These are phyloP conservation scores for Phlebopus sp. DNA, from an alignment of 1,284 basidiomycete species.

Conservation along the genomic window DNA sequence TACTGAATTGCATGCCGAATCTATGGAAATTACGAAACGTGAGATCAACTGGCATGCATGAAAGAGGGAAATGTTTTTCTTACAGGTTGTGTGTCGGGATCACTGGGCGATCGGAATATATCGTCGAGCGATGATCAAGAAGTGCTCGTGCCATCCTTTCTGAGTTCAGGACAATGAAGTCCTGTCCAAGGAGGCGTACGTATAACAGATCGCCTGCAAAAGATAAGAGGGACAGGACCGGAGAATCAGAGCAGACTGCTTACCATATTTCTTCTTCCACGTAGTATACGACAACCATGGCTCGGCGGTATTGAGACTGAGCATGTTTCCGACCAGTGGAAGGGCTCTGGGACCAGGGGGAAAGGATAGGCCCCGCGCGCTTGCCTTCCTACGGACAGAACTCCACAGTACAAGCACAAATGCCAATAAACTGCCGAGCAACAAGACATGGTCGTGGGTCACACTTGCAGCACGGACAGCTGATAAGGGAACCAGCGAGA, in stretches of 20 bases:
- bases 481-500: conserved; percentile 8
- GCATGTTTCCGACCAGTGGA: conserved; percentile 21
- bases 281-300: conserved; percentile 25
- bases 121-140: conserved; percentile 23
- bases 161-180: conserved; percentile 23
- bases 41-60: not conserved
- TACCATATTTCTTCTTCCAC: conserved; percentile 22
- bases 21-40: conserved; percentile 4
- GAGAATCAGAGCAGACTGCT: not conserved
- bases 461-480: not conserved
- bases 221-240: conserved; percentile 1
- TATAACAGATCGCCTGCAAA: conserved; percentile 22
- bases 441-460: not conserved
- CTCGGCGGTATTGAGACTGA: conserved; percentile 16
- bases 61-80: not conserved
- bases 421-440: not conserved
- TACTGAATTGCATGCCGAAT: conserved; percentile 23
- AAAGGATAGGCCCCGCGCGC: conserved; percentile 5
- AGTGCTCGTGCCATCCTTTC: conserved; percentile 23
- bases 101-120: conserved; percentile 26
- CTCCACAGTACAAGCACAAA: conserved; percentile 6
- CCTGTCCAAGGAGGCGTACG: conserved; percentile 20
- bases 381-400: not conserved
- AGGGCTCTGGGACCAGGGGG: conserved; percentile 24
- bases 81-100: conserved; percentile 19